These are phyloP conservation scores for Daphne laureola DNA, from an alignment of 441 rosid genomes.

Conservation along the genomic window DNA sequence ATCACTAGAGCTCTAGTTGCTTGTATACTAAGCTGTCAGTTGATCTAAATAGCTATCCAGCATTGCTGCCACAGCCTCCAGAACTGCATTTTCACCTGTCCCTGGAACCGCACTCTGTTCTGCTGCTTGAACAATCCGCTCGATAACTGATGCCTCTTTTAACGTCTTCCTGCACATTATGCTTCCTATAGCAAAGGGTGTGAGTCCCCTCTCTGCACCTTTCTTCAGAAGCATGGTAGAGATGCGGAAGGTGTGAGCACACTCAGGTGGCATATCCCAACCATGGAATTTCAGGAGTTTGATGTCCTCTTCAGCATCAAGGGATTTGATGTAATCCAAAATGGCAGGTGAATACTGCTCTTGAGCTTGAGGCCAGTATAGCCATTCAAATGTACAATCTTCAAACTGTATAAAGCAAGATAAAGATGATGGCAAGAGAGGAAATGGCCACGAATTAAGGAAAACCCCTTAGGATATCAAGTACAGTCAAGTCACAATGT, in stretches of 20 bases:
- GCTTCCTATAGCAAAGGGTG: conserved; percentile 55
- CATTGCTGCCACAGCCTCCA: conserved; percentile 32
- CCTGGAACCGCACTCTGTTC: conserved; percentile 33
- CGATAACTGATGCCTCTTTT: conserved; percentile 44
- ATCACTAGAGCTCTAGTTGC: conserved; percentile 6
- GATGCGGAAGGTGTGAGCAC: conserved; percentile 40
- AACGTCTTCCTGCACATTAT: conserved; percentile 65
- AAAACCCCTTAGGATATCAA: not conserved
- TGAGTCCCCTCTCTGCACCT: conserved; percentile 52
- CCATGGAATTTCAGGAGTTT: conserved; percentile 46
- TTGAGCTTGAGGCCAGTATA: conserved; percentile 78
- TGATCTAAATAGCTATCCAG: conserved; percentile 46
- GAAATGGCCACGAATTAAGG: not conserved
- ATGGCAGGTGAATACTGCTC: conserved; percentile 45
- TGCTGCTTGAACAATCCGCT: conserved; percentile 49
- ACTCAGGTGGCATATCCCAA: conserved; percentile 43
- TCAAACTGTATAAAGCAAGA: conserved; percentile 40
- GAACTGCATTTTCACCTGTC: conserved; percentile 41
- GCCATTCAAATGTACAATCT: conserved; percentile 84
- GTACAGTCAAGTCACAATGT: no score
- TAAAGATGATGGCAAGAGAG: not conserved
- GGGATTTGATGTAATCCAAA: conserved; percentile 42
- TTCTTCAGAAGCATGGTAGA: conserved; percentile 74
- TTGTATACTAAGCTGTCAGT: not conserved
- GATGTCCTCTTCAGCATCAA: conserved; percentile 56